Base-by-base conservation (phyloP, 306 rosid genomes). In the Ormosia semicastrata region DNA sequence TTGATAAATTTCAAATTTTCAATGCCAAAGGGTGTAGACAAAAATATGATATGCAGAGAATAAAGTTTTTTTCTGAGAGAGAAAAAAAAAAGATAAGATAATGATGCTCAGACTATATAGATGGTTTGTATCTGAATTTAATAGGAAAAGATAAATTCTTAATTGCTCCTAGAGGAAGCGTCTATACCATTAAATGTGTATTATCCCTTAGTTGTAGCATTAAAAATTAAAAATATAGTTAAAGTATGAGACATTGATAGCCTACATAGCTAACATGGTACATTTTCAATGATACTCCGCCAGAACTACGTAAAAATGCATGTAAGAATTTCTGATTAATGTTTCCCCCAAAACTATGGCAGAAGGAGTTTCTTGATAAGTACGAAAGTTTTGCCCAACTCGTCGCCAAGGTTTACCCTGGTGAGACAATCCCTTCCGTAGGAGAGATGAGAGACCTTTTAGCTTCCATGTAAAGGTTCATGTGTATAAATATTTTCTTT, bases 291-390 rank as follows among this genome's bases (percentile, higher is more conserved):
- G 33, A 54, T 73, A 24, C 17, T 65, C 73, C 65, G 32, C 24
- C 46, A 13, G 12, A 7, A 43, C 14, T 11, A 24, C 6, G 49
- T 73, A 5, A 46, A 53, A 81, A 50, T 40, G 43, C 53, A 46
- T 57, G 14, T 8, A 30, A 57, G 37, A 18, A 30, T 40, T 37
- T 85, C 83, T 88, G 66, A 85, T 71, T 57, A 39, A 80, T 49
- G 11, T 15, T 84, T 64, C 43, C 80, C 11, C 15, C 3, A 52
- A 56, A 70, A 75, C 75, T 81, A 60, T 86, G 57, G 73, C 97
- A 95, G 99, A 95, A 93, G 85, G 99, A 95, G 65, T 95, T 95
- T 79, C 87, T 95, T 11, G 98, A 92, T 77, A 95, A 95, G 85
- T 95, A 92, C 71, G 97, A 91, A 40, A 90, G 89, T 66, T 95